Conservation (phyloP, 2,329 filamentous ascomycete genomes). For the Aspergillus sp. region DNA sequence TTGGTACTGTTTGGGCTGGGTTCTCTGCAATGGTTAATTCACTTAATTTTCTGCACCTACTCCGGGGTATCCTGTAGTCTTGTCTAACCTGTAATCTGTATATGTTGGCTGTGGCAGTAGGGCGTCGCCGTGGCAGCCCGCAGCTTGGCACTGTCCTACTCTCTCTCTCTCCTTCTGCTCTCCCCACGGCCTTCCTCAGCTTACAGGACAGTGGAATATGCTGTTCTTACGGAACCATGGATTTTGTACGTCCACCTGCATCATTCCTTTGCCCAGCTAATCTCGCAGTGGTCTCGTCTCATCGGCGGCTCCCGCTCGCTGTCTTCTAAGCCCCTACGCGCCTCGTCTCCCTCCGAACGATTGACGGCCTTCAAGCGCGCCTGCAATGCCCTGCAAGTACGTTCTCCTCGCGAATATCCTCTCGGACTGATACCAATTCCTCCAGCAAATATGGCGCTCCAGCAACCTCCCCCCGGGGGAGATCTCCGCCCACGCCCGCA, state of each 20-base stretch:
- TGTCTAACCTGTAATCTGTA: too few relatives aligned
- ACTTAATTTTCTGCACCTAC: too few relatives aligned
- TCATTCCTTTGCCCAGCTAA: conserved; percentile 5
- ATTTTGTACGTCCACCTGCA: conserved; percentile 32
- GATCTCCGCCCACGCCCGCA: conserved; percentile 41
- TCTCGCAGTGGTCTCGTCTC: conserved; percentile 49
- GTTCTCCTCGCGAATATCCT: neutral
- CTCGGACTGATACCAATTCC: conserved; percentile 3
- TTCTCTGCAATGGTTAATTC: too few relatives aligned
- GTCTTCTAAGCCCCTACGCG: conserved; percentile 39
- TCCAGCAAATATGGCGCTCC: conserved; percentile 52
- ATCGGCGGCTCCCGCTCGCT: conserved; percentile 46
- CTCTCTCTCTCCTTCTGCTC: conserved; percentile 4
- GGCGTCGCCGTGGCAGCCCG: neutral
- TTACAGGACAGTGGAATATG: conserved; percentile 10
- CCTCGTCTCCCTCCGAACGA: conserved; percentile 50
- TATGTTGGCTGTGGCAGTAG: too few relatives aligned
- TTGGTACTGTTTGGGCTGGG: neutral
- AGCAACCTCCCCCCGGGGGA: conserved; percentile 44
- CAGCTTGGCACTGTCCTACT: neutral
- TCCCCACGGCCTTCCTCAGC: neutral
- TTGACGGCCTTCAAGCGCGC: conserved; percentile 52
- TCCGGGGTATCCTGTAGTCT: too few relatives aligned
- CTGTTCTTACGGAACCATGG: conserved; percentile 28
- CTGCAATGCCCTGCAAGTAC: conserved; percentile 50